These are phyloP conservation scores for Glaciozyma martinii DNA, from an alignment of 768 basidiomycete species.

Conservation along the genomic window DNA sequence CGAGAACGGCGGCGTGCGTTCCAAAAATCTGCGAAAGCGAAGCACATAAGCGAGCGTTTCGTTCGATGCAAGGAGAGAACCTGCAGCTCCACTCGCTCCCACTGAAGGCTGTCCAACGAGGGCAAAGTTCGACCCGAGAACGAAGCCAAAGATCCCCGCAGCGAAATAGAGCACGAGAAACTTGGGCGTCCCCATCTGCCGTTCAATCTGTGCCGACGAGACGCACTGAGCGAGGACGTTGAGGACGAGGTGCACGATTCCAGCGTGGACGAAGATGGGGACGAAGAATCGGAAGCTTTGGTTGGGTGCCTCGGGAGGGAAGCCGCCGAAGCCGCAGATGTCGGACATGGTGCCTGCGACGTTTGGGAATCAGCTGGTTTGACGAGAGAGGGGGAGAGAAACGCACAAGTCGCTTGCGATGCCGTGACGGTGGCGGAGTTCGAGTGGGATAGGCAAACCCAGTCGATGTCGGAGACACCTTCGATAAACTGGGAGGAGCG, in stretches of 20 bases:
- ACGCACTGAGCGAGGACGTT: slow-evolving; percentile 84
- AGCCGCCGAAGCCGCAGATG: slow-evolving; percentile 82
- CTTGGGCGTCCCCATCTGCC: slow-evolving; percentile 69
- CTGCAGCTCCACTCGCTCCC: slow-evolving; percentile 73
- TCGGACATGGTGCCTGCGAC: slow-evolving; percentile 64
- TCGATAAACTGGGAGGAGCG: slow-evolving; percentile 9
- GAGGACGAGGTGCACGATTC: slow-evolving; percentile 80
- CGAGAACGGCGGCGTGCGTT: slow-evolving; percentile 30
- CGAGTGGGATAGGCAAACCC: slow-evolving; percentile 22
- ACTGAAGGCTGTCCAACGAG: slow-evolving; percentile 78
- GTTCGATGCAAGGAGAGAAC: slow-evolving; percentile 65
- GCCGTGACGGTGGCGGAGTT: slow-evolving; percentile 22
- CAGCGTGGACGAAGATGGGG: slow-evolving; percentile 70
- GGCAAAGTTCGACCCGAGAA: slow-evolving; percentile 87
- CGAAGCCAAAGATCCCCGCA: slow-evolving; percentile 86
- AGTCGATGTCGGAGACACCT: slow-evolving; percentile 17
- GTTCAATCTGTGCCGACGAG: slow-evolving; percentile 66
- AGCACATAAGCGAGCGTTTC: slow-evolving; percentile 38
- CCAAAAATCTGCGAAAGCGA: slow-evolving; percentile 28
- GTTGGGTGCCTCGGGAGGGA: slow-evolving; percentile 44
- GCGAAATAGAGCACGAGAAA: slow-evolving; percentile 81
- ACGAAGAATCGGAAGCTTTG: slow-evolving; percentile 52
- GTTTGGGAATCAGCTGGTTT: slow-evolving; percentile 46
- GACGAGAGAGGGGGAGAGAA: not conserved
- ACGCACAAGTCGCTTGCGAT: slow-evolving; percentile 39